A percentile compares a stretch with the other conserved stretches of the same genome.
phyloP scores from a whole-genome alignment of 2,329 filamentous ascomycete species.

The Botrytis elliptica region DNA sequence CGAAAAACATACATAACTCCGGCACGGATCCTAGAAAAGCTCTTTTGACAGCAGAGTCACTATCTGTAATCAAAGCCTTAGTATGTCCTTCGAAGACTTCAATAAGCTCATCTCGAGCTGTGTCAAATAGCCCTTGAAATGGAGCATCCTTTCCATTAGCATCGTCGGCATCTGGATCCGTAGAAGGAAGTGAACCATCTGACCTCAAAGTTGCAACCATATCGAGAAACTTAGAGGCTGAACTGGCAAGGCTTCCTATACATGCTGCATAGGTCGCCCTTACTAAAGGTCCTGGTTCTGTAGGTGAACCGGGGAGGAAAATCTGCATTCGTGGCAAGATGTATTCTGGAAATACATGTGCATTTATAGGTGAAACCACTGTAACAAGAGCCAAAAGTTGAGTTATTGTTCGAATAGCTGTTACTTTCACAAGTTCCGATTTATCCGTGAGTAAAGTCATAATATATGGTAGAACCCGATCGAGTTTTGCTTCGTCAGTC shows the following conservation, averaged over 20 bases:
- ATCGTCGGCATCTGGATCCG: slow-evolving; percentile 78
- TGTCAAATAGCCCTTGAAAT: slow-evolving; percentile 83
- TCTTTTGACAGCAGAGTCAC: slow-evolving; percentile 79
- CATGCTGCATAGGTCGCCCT: slow-evolving; percentile 92
- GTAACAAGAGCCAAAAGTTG: slow-evolving; percentile 84
- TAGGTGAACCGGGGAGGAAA: slow-evolving; percentile 53
- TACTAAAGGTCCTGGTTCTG: slow-evolving; percentile 66
- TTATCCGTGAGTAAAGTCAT: slow-evolving; percentile 80
- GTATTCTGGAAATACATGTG: slow-evolving; percentile 67
- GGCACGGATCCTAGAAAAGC: slow-evolving; percentile 91
- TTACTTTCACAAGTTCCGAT: slow-evolving; percentile 79
- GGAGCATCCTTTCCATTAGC: slow-evolving; percentile 64
- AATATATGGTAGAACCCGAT: slow-evolving; percentile 87
- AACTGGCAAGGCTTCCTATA: slow-evolving; percentile 82
- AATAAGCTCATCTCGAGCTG: slow-evolving; percentile 78
- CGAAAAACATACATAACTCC: slow-evolving; percentile 92
- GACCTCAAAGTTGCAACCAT: slow-evolving; percentile 85
- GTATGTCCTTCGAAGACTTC: slow-evolving; percentile 84
- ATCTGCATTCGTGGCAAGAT: slow-evolving; percentile 63
- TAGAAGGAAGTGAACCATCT: slow-evolving; percentile 74
- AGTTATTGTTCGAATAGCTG: slow-evolving; percentile 81
- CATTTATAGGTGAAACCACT: slow-evolving; percentile 78
- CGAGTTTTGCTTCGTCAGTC: slow-evolving; percentile 93
- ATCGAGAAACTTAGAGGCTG: slow-evolving; percentile 81
- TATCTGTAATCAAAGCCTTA: slow-evolving; percentile 84